Base-by-base conservation (phyloP, 352 stramenopile species). In the Phytophthora hibernalis region DNA sequence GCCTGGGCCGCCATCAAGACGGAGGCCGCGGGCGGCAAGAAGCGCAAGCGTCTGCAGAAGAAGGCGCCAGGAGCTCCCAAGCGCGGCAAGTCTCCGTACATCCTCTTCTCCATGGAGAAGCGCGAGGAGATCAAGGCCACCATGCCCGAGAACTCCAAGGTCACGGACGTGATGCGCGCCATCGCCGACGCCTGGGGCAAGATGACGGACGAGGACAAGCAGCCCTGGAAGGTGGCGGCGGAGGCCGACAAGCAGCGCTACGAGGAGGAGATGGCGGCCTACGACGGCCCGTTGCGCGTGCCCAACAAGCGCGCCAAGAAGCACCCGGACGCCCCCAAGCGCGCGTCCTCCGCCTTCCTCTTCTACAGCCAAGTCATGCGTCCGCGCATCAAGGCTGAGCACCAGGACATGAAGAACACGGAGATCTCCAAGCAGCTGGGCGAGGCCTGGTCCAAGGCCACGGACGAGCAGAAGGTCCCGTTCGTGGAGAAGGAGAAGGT, bases 361-460 rank as follows among this genome's bases (percentile, higher is more conserved):
- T 98, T 97, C 76, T 98, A 97, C 72, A 96, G 89, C 38, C 85
- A 97, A 56, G 89, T 93, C 20, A 97, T 97, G 77, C 82, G 94
- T 15, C 77, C 86, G 26, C 70, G 85, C 24, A 93, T 98, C 45
- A 98, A 98, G 74, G 72, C 85, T 3, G 85, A 97, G 52, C 90
- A 98, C 75, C 93, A 94, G 43, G 89, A 97, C 52, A 97, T 98
- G 89, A 96, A 97, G 62, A 98, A 98, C 74, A 98, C 94, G 67
- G 95, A 98, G 54, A 97, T 99, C 66, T 98, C 95, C 11, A 95
- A 96, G 70, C 81, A 98, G 50, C 72, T 99, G 22, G 95, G 95
- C 20, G 92, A 98, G 65, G 87, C 92, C 5, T 98, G 96, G 95
- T 59, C 77, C 37, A 97, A 97, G 63, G 83, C 91, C n/a, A 96